Base-by-base conservation (phyloP, 73 alveolate species). In the Symbiodinium natans region DNA sequence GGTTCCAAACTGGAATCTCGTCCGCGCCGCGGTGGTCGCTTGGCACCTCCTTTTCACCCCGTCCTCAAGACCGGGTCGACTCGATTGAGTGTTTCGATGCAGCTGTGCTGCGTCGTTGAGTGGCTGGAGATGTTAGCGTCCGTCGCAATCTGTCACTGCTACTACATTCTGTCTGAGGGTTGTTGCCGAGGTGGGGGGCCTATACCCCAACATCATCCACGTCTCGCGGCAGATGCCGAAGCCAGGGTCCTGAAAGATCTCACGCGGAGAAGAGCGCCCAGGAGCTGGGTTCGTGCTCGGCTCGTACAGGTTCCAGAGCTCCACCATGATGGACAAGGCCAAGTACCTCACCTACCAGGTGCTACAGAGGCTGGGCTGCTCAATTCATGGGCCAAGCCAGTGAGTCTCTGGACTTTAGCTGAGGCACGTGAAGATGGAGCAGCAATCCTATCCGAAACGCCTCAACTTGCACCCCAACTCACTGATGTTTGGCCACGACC, bases 1-100 rank as follows among this genome's bases (percentile, higher is more conserved):
- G 97, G 77, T 90, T 54, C 98, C 98, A 19, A 92, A 92, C 71
- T 92, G 98, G 98, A 77, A 43, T 23, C 84, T 92, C 63, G 98
- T 92, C 59, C 84, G 84, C 11, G 98, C 98, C 19, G 98, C 98
- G 1, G 98, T 92, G 52, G 98, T 48, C 25, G 29, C 77, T 27
- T 27, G 77, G 77, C 29, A 63, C 29, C 68, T 27, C 13, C 68
- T 52, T 4, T 52, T 52, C 29, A 21, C 29, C 68, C n/a, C n/a
- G n/a, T n/a, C n/a, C n/a, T n/a, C n/a, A n/a, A n/a, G n/a, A n/a
- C n/a, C n/a, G n/a, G n/a, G n/a, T n/a, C 11, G 29, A 11, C 11
- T 11, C 11, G 11, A 15, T 11, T 11, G 74, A 11, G 21, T 21
- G 11, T 15, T 11, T 54, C 29, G n/a, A n/a, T n/a, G n/a, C n/a